Evolutionary conservation across 139 green algal genomes (phyloP).

Genomic region (Chlamydomonas incerta): DNA sequence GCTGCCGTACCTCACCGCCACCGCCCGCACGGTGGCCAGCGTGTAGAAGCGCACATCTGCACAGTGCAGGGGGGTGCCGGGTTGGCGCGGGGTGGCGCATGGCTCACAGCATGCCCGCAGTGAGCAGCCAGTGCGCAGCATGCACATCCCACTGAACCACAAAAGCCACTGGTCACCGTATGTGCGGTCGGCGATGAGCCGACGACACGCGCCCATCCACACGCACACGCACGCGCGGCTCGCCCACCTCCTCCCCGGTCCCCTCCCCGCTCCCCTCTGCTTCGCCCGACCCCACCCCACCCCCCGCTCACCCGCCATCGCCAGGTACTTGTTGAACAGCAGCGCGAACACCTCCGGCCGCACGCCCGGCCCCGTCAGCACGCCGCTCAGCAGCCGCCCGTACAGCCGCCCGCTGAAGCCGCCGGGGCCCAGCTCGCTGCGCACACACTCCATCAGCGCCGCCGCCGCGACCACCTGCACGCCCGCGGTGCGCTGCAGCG

Average conservation of each 20-base stretch:
- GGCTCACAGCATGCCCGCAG: too few species aligned
- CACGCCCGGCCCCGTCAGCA: conserved; percentile 33
- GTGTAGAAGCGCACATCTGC: conserved; percentile 79
- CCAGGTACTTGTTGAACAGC: conserved; percentile 68
- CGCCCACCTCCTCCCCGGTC: background rate
- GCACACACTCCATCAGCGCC: conserved; percentile 74
- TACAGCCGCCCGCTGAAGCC: conserved; percentile 65
- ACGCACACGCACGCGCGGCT: too few species aligned
- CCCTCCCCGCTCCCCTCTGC: background rate
- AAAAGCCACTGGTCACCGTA: too few species aligned
- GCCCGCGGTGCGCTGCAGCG: background rate
- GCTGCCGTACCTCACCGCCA: conserved; percentile 49
- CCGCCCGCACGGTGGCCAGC: conserved; percentile 48
- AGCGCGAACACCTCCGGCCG: conserved; percentile 59
- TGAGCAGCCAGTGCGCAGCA: too few species aligned
- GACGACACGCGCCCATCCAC: too few species aligned
- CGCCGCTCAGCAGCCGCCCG: conserved; percentile 39
- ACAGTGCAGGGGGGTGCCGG: too few species aligned
- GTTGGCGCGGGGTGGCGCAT: too few species aligned
- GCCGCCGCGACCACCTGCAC: conserved; percentile 60
- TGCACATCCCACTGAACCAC: too few species aligned
- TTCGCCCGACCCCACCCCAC: background rate
- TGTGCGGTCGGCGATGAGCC: too few species aligned
- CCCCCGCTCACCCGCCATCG: conserved; percentile 7
- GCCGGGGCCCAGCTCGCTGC: conserved; percentile 51